These are phyloP conservation scores for Wickerhamiella qilinensis DNA, from an alignment of 805 yeast species.

Conservation along the genomic window DNA sequence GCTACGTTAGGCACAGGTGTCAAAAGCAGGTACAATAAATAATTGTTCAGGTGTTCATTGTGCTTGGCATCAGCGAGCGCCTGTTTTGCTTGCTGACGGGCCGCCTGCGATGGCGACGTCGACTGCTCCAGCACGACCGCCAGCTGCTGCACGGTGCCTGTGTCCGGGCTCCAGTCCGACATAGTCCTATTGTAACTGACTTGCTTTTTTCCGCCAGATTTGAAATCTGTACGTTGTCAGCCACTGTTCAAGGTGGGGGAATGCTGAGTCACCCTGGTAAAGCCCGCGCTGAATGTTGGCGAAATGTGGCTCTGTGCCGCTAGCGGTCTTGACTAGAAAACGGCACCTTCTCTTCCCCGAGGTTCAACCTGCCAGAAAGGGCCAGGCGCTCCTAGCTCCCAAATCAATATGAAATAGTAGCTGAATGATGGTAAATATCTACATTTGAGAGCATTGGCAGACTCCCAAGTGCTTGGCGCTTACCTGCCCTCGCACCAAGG, in stretches of 20 bases:
- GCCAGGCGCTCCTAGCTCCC: too few species aligned
- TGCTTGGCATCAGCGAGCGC: slow-evolving; percentile 52
- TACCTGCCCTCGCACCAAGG: too few species aligned
- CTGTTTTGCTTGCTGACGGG: slow-evolving; percentile 51
- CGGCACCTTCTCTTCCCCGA: too few species aligned
- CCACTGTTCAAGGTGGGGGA: neutral
- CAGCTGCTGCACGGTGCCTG: slow-evolving; percentile 44
- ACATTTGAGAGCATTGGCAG: too few species aligned
- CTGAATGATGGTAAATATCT: too few species aligned
- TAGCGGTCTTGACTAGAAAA: too few species aligned
- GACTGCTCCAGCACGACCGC: slow-evolving; percentile 55
- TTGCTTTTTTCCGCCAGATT: neutral
- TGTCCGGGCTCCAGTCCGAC: slow-evolving; percentile 53
- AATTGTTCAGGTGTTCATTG: slow-evolving; percentile 70
- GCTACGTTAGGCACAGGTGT: slow-evolving; percentile 29
- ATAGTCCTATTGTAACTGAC: neutral
- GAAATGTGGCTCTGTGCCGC: too few species aligned
- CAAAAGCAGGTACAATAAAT: slow-evolving; percentile 54
- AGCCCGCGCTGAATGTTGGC: neutral
- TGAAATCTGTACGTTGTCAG: neutral
- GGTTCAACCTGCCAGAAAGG: too few species aligned
- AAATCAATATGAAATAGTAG: too few species aligned
- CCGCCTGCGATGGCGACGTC: slow-evolving; percentile 38
- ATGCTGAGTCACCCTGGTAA: neutral
- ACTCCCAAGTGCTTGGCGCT: too few species aligned